Percentiles rank a stretch among this genome's conserved stretches.
phyloP scores from a whole-genome alignment of 2,329 filamentous ascomycete genomes.

The Arachnopeziza araneosa region DNA sequence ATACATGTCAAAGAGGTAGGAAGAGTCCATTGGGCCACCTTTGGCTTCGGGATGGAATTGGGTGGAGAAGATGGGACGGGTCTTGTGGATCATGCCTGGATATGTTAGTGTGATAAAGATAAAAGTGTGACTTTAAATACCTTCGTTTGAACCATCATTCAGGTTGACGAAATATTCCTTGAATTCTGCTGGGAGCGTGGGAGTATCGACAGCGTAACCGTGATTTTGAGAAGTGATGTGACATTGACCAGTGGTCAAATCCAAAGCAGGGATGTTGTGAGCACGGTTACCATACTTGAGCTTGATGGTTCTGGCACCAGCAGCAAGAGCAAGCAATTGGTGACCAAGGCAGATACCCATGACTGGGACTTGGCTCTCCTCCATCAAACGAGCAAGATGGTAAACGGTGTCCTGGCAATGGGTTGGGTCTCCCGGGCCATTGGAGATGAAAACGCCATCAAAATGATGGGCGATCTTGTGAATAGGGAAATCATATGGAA shows the following conservation, averaged over 20 bases:
- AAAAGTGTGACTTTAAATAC: conserved; percentile 32
- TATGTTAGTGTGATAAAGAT: conserved; percentile 17
- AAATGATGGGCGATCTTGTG: conserved; percentile 98
- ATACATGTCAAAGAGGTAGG: conserved; percentile 96
- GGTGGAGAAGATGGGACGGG: conserved; percentile 93
- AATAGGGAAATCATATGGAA: conserved; percentile 95
- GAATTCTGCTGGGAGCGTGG: conserved; percentile 78
- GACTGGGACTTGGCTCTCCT: conserved; percentile 82
- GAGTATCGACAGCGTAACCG: conserved; percentile 88
- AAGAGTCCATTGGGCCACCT: conserved; percentile 91
- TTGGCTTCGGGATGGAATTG: conserved; percentile 99
- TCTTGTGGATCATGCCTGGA: conserved; percentile 81
- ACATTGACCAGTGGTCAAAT: conserved; percentile 92
- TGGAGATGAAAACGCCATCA: conserved; percentile 98
- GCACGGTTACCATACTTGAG: conserved; percentile 99
- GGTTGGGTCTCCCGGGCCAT: conserved; percentile 95
- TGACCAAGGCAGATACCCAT: conserved; percentile 98
- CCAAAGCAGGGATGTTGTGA: conserved; percentile 95
- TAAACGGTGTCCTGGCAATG: conserved; percentile 94
- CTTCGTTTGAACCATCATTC: conserved; percentile 96
- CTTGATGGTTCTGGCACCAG: conserved; percentile 88
- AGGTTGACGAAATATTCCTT: conserved; percentile 98
- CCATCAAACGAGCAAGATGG: conserved; percentile 86
- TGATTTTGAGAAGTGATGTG: conserved; percentile 99
- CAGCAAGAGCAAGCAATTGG: conserved; percentile 86